Conservation (phyloP, 2,329 filamentous ascomycete genomes). For the Pseudopithomyces chartarum region DNA sequence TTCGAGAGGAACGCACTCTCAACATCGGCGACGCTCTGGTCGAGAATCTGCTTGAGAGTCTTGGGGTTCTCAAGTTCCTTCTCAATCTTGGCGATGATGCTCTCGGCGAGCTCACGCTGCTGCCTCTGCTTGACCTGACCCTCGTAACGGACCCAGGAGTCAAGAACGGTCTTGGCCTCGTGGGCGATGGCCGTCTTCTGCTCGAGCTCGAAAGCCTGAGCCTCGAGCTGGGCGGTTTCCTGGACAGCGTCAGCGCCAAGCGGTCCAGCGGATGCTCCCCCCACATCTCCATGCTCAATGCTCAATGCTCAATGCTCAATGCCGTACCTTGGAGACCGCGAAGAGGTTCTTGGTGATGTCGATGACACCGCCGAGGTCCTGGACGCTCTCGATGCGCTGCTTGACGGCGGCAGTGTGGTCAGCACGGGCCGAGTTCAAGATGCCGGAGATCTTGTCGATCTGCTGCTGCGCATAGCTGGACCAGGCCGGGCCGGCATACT, state of each 20-base stretch:
- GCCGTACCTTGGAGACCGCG: conserved; percentile 90
- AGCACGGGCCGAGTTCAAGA: conserved; percentile 90
- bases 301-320: too few species aligned
- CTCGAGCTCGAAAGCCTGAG: conserved; percentile 95
- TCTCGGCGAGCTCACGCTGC: conserved; percentile 92
- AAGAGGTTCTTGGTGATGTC: conserved; percentile 97
- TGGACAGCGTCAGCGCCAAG: conserved; percentile 48
- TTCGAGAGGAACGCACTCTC: conserved; percentile 71
- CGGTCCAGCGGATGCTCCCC: conserved; percentile 24
- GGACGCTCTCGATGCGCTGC: conserved; percentile 89
- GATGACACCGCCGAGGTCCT: conserved; percentile 92
- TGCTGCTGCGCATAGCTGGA: conserved; percentile 88
- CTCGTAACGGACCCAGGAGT: conserved; percentile 99
- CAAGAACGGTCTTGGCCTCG: conserved; percentile 93
- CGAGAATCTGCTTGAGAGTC: conserved; percentile 94
- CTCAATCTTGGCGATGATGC: conserved; percentile 94
- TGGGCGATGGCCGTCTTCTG: conserved; percentile 89
- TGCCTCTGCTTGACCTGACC: conserved; percentile 98
- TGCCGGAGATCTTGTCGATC: conserved; percentile 89
- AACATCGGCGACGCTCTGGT: conserved; percentile 94
- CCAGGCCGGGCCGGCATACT: conserved; percentile 92
- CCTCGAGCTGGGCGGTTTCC: conserved; percentile 97
- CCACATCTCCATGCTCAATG: too few species aligned
- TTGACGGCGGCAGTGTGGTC: conserved; percentile 97
- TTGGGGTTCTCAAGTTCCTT: conserved; percentile 99